Evolutionary conservation across 176 grass and related monocot species (phyloP).

Genomic region (Ampelocalamus luodianensis): DNA sequence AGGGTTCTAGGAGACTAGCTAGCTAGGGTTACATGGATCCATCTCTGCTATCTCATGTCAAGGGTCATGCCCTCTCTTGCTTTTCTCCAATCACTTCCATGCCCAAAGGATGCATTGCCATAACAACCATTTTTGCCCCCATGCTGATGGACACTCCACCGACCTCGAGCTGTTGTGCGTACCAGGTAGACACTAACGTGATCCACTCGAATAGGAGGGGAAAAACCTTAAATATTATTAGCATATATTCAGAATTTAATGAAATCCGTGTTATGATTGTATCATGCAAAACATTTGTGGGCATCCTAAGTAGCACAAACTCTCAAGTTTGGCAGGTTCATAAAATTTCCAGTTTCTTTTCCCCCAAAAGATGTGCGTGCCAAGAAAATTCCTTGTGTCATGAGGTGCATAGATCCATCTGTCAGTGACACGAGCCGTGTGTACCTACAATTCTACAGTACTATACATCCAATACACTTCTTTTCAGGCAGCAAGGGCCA

Average conservation of each 20-base stretch:
- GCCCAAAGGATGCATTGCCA: constrained; percentile 11
- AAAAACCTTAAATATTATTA: not conserved
- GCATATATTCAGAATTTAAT: not conserved
- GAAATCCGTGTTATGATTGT: not conserved
- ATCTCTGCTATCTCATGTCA: constrained; percentile 16
- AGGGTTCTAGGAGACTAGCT: constrained; percentile 17
- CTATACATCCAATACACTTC: too few relatives aligned
- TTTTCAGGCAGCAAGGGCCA: constrained; percentile 36
- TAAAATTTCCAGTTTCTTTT: too few relatives aligned
- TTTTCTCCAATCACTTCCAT: constrained; percentile 48
- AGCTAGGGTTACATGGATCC: constrained; percentile 24
- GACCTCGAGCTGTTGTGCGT: not conserved
- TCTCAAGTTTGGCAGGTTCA: too few relatives aligned
- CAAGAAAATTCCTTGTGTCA: too few relatives aligned
- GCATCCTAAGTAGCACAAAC: too few relatives aligned
- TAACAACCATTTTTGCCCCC: not conserved
- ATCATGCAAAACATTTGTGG: not conserved
- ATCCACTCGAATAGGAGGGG: not conserved
- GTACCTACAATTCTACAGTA: too few relatives aligned
- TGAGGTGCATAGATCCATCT: too few relatives aligned
- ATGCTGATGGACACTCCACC: not conserved
- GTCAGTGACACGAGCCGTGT: too few relatives aligned
- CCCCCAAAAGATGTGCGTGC: too few relatives aligned
- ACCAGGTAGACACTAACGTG: not conserved
- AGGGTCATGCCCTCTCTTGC: constrained; percentile 44